Evolutionary conservation across 1,284 basidiomycete genomes (phyloP).

Genomic region (Cutaneotrichosporon mucoides): DNA sequence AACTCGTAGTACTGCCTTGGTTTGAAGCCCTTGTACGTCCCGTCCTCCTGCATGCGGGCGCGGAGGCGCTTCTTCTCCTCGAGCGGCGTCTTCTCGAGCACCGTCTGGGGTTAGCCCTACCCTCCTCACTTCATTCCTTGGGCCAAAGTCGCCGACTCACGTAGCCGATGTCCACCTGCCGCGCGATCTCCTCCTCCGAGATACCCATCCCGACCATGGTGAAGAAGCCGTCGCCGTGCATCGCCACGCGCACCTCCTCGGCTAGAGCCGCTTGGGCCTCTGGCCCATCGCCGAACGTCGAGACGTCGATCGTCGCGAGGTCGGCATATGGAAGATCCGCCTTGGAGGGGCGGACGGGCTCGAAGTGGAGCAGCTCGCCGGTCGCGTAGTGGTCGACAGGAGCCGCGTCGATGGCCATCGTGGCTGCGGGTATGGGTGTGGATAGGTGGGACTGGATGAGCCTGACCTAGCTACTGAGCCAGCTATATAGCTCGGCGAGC

Average conservation of each 20-base stretch:
- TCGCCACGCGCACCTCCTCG: conserved; percentile 15
- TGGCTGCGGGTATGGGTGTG: too few species aligned
- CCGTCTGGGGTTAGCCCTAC: conserved; percentile 14
- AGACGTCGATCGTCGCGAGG: conserved; percentile 20
- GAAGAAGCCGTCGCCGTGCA: conserved; percentile 26
- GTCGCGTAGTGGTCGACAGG: conserved; percentile 14
- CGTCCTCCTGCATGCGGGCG: conserved; percentile 18
- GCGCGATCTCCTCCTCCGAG: conserved; percentile 17
- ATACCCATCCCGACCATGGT: conserved; percentile 16
- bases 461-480: too few species aligned
- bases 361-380: conserved; percentile 14
- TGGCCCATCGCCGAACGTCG: conserved; percentile 13
- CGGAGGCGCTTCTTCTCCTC: conserved; percentile 21
- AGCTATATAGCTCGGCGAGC: too few species aligned
- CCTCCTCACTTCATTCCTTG: too few species aligned
- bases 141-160: conserved; percentile 19
- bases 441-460: too few species aligned
- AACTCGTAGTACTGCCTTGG: conserved; percentile 28
- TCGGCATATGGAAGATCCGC: conserved; percentile 22
- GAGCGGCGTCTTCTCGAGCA: conserved; percentile 18
- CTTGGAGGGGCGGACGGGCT: conserved; percentile 6
- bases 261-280: conserved; percentile 15
- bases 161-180: conserved; percentile 27
- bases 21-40: conserved; percentile 24
- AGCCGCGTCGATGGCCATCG: conserved; percentile 50